A percentile compares a stretch with the other conserved stretches of the same genome.
Evolutionary conservation across 768 basidiomycete species (phyloP).

Genomic region (Amyloporia xantha): DNA sequence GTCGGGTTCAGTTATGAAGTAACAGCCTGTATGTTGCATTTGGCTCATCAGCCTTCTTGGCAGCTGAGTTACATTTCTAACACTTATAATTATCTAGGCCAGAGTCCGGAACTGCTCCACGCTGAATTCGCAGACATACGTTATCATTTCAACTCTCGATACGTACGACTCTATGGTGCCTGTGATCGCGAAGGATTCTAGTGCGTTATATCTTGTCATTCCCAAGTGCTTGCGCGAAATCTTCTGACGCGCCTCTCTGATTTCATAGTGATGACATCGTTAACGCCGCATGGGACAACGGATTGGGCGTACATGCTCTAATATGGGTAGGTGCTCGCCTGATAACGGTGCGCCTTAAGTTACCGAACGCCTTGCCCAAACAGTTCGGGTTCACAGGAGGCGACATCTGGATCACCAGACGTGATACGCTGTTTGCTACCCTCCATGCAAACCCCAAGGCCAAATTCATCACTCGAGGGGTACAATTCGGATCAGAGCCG

Average conservation of each 20-base stretch:
- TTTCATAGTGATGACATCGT: constrained; percentile 52
- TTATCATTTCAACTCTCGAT: constrained; percentile 52
- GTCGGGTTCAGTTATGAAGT: constrained; percentile 76
- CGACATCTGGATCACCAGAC: constrained; percentile 18
- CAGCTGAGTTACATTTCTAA: background rate
- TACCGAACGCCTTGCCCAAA: background rate
- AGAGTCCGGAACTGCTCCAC: constrained; percentile 42
- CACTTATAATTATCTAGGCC: constrained; percentile 36
- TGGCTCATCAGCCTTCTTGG: no score
- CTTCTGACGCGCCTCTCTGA: no score
- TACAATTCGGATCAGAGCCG: constrained; percentile 23
- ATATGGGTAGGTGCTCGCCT: constrained; percentile 55
- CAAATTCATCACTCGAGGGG: constrained; percentile 19
- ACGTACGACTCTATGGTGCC: constrained; percentile 46
- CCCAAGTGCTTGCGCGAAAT: constrained; percentile 14
- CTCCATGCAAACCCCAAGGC: constrained; percentile 23
- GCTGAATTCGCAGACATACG: constrained; percentile 57
- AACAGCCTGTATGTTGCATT: constrained; percentile 42
- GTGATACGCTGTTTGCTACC: constrained; percentile 21
- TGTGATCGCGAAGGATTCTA: constrained; percentile 37
- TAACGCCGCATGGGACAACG: constrained; percentile 60
- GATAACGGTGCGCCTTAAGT: no score
- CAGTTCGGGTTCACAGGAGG: constrained; percentile 26
- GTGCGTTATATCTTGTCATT: constrained; percentile 18
- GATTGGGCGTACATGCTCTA: constrained; percentile 66